phyloP scores from a whole-genome alignment of 768 basidiomycete species.

The Boletus tylopilopsis region DNA sequence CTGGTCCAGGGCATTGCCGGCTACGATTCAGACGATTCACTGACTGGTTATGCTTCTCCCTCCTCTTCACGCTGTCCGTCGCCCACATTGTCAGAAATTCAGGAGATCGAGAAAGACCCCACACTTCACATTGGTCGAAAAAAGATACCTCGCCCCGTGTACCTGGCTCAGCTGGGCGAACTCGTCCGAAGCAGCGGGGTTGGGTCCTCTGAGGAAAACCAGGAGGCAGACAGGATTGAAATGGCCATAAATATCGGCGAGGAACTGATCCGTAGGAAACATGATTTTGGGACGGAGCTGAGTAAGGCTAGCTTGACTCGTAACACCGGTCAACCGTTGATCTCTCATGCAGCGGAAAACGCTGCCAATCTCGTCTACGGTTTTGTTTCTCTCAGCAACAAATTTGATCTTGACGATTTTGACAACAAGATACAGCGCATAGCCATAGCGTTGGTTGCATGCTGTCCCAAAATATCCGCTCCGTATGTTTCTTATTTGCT shows the following conservation, averaged over 20 bases:
- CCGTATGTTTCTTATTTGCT: conserved; percentile 52
- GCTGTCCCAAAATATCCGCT: conserved; percentile 72
- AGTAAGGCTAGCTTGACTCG: conserved; percentile 39
- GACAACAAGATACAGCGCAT: conserved; percentile 71
- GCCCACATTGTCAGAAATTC: conserved; percentile 77
- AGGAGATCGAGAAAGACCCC: conserved; percentile 83
- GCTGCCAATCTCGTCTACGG: conserved; percentile 76
- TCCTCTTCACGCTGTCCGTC: conserved; percentile 70
- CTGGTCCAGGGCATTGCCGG: conserved; percentile 25
- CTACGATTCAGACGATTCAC: conserved; percentile 80
- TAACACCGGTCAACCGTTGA: conserved; percentile 4
- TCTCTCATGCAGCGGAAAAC: conserved; percentile 70
- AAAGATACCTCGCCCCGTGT: conserved; percentile 81
- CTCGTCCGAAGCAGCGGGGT: conserved; percentile 63
- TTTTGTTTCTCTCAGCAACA: conserved; percentile 72
- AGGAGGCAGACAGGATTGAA: conserved; percentile 74
- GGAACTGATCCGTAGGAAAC: conserved; percentile 79
- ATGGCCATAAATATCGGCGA: conserved; percentile 80
- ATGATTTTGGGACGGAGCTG: conserved; percentile 82
- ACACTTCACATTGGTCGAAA: conserved; percentile 66
- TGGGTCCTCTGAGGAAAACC: conserved; percentile 50
- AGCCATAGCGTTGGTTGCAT: conserved; percentile 75
- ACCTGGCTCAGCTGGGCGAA: conserved; percentile 79
- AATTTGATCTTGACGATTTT: conserved; percentile 81
- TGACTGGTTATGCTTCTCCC: conserved; percentile 71